Base-by-base conservation (phyloP, 1,139 yeast genomes). In the Kodamaea suecica region DNA sequence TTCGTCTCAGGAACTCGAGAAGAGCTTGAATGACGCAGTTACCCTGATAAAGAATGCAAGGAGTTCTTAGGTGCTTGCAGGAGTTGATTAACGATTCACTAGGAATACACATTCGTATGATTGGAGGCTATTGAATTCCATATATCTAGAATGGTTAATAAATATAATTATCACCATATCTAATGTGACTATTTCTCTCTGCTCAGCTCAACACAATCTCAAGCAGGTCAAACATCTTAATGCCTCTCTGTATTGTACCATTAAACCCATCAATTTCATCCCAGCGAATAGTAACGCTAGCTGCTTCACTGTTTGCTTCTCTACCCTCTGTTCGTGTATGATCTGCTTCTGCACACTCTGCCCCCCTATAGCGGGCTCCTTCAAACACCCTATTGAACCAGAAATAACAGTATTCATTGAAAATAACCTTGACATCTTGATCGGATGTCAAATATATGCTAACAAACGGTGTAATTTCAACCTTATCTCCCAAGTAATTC, bases 231-330 rank as follows among this genome's bases (percentile, higher is more conserved):
- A 84, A 82, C 9, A 73, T 46, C 38, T 63, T 63, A 4, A 61
- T 39, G 0, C 95, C 94, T 34, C 70, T 70, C 32, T 65, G 64
- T 11, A 53, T 48, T 0, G 80, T 67, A 1, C 95, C 95, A 42
- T 70, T 71, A 45, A 68, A 70, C 1, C 95, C 95, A 51, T 87
- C 95, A 41, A 83, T 58, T 2, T 77, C 71, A 3, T 65, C 63
- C 94, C 90, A 83, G 5, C 40, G 26, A 5, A 43, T 29, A n/a
- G n/a, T n/a, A n/a, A n/a, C n/a, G n/a, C n/a, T n/a, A n/a, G n/a
- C n/a, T n/a, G n/a, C n/a, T n/a, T n/a, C n/a, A n/a, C n/a, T n/a
- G n/a, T n/a, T n/a, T n/a, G n/a, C n/a, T n/a, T n/a, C n/a, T n/a
- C n/a, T n/a, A n/a, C n/a, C n/a, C n/a, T n/a, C n/a, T n/a, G n/a